Percentiles rank a stretch among this genome's conserved stretches.
Evolutionary conservation across 345 rosid species (phyloP).

Genomic region (Sisymbrium irio): DNA sequence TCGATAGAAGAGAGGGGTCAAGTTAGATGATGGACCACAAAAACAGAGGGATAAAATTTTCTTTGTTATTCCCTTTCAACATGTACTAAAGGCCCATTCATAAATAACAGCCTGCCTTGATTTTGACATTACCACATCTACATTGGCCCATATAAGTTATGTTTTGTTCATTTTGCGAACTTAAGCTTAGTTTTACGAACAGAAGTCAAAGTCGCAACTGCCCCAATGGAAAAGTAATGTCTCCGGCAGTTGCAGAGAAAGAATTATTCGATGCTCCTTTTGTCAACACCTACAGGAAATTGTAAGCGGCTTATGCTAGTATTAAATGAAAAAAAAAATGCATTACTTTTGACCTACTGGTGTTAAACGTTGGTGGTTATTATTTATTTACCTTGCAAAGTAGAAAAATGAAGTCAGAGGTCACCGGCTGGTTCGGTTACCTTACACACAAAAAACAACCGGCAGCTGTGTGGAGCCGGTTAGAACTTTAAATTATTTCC

Average conservation of each 20-base stretch:
- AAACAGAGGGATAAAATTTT: neutral
- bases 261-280: too few species aligned
- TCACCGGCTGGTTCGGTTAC: constrained; percentile 1
- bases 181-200: neutral
- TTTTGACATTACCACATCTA: constrained; percentile 8
- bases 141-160: constrained; percentile 1
- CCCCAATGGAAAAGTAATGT: too few species aligned
- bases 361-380: too few species aligned
- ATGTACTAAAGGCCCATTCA: neutral
- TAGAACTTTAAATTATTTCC: neutral
- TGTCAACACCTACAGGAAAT: too few species aligned
- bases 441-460: neutral
- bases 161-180: neutral
- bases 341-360: too few species aligned
- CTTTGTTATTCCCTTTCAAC: neutral
- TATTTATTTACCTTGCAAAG: too few species aligned
- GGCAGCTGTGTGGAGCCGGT: neutral
- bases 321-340: too few species aligned
- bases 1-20: neutral
- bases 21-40: constrained; percentile 15
- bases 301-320: too few species aligned
- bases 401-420: neutral
- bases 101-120: neutral
- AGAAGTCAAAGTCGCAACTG: too few species aligned
- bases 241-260: too few species aligned